Evolutionary conservation across 108 stramenopile species (phyloP), one percentile per base, ranked within the genome.

Genomic region (Skeletonema marinoi): DNA sequence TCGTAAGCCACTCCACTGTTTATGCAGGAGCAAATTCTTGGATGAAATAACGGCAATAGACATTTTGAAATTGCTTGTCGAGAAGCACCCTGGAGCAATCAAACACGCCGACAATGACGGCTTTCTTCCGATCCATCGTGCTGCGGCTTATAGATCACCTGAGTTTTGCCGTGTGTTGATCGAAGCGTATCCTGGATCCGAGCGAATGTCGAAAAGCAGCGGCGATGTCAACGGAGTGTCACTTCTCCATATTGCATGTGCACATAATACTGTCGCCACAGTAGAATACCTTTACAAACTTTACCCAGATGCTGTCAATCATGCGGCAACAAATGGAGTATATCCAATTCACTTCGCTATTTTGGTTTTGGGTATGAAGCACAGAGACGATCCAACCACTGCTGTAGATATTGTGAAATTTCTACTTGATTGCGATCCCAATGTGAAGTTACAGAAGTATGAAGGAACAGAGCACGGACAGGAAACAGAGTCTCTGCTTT

Each of bases 41-140:
- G 31, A 70, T 9, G 70, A 70, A 31, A 59, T 14, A 36, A 14
- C 13, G 1, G 17, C 51, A 8, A 1, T 33, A 6, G n/a, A 58
- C 13, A 59, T 36, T 21, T 36, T 70, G 56, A 41, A 51, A 11
- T 4, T 70, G 9, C 32, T 70, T 19, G 2, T 70, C 17, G 70
- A 58, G 6, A 42, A 42, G 41, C 11, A 13, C 41, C 41, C 41
- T 42, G 12, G 11, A 42, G 11, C 70, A 14, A 31, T 63, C 16
- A 1, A n/a, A n/a, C 38, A n/a, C n/a, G 32, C 41, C 3, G 41
- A 42, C 14, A 32, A 32, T 29, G 48, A 14, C 0, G 68, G 68
- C 48, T 4, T 0, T 21, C 68, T 69, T 31, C 68, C 68, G n/a
- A 30, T 69, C 30, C 68, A 69, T 54, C 3, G 9, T 1, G 67